Base-by-base conservation (phyloP, 495 filamentous ascomycete species). In the Pseudomonodictys pantanalensis region DNA sequence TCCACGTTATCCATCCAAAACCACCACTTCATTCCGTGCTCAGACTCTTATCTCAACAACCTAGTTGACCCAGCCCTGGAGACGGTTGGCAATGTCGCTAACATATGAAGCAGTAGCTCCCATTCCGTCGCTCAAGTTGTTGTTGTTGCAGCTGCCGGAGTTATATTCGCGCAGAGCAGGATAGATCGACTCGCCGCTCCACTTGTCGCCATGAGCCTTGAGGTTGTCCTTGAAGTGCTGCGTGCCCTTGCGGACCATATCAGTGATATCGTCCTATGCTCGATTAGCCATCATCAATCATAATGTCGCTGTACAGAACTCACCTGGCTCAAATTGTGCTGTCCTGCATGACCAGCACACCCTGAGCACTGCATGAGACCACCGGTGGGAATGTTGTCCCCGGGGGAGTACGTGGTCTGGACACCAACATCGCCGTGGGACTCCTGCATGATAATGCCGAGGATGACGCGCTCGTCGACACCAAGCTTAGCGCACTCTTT, bases 361-460 rank as follows among this genome's bases (percentile, higher is more conserved):
- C 66, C 68, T 30, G 65, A 60, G 54, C 66, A 69, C 62, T 76
- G 73, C 70, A 75, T 75, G 25, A 74, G 55, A 1, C 73, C 74
- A 44, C 68, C 71, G 29, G 73, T 74, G 3, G 17, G 22, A 58
- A 72, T 66, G 15, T 67, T 66, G 55, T 73, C 72, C 15, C 38
- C 12, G 25, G 28, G 24, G 64, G 68, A 70, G 50, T n/a, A 42
- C 15, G 75, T 76, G 38, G 65, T 73, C 5, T 35, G 26, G 9
- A 76, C 74, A 23, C 71, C 68, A 20, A 77, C 74, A 57, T 75
- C 63, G 42, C 75, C 75, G 50, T 66, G 70, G 61, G 62, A 68
- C 65, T 77, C 75, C 57, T 77, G 74, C 72, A 77, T 75, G 65
- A 76, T 76, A 57, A 75, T 74, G 56, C 57, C 66, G 43, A 76